These are phyloP conservation scores for Pseudonectria buxi DNA, from an alignment of 2,329 filamentous ascomycete species.

Conservation along the genomic window DNA sequence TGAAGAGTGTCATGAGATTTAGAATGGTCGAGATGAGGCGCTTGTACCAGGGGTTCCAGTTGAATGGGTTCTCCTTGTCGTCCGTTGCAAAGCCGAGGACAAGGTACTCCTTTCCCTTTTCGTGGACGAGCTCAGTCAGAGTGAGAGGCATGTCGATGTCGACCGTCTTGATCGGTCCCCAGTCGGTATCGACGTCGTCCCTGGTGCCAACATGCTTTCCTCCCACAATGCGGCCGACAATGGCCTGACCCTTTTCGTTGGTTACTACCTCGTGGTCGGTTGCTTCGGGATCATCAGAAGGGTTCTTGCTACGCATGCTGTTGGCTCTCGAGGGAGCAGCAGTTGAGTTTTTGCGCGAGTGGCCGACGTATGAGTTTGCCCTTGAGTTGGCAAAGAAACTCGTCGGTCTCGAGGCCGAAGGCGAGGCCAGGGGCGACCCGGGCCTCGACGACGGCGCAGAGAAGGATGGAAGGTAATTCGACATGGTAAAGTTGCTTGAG, in stretches of 20 bases:
- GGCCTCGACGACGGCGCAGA: conserved; percentile 16
- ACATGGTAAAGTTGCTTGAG: conserved; percentile 8
- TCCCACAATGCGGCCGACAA: conserved; percentile 13
- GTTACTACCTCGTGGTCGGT: conserved; percentile 11
- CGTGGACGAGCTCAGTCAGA: conserved; percentile 9
- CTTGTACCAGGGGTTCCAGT: conserved; percentile 19
- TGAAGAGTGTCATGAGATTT: conserved; percentile 17
- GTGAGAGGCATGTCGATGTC: conserved; percentile 16
- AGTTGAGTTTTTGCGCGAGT: conserved; percentile 7
- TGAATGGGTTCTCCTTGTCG: conserved; percentile 16
- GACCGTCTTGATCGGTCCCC: conserved; percentile 13
- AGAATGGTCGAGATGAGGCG: conserved; percentile 16
- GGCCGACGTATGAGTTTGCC: conserved; percentile 12
- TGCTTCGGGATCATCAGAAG: conserved; percentile 7
- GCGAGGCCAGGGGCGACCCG: conserved; percentile 6
- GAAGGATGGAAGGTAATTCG: conserved; percentile 16
- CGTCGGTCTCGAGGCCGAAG: conserved; percentile 13
- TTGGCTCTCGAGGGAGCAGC: conserved; percentile 1
- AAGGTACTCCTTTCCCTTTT: conserved; percentile 15
- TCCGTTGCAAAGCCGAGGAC: conserved; percentile 15
- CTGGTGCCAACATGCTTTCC: conserved; percentile 12
- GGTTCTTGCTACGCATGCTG: conserved; percentile 4
- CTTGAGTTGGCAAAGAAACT: conserved; percentile 15
- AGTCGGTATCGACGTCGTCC: conserved; percentile 12
- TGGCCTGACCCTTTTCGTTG: conserved; percentile 10